Evolutionary conservation across 139 green algal genomes (phyloP), one percentile per base, ranked within the genome.

Genomic region (Chlorella sp.): DNA sequence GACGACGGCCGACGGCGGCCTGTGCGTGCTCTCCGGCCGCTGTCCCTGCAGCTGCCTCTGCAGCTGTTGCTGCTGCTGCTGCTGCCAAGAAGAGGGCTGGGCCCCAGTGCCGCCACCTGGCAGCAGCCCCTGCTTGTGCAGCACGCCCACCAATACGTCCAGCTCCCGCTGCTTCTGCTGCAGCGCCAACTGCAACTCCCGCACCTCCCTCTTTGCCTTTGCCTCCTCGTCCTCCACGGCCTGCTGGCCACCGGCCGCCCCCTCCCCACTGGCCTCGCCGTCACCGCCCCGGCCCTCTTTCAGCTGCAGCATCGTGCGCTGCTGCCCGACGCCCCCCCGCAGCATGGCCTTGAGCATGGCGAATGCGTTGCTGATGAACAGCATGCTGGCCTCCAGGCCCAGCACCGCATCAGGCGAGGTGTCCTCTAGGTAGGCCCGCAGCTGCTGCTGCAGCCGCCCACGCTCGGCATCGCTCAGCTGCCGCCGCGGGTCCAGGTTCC

Each of bases 401-500:
- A 94, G 76, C 12, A n/a, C 35, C 2, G 87, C 88, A 27, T 91
- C 84, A 11, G 83, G 56, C 12, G 72, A 76, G 5, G 62, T n/a
- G 71, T 93, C 87, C 23, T 66, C 67, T 46, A 86, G 63, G 61
- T 83, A 95, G 14, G 73, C 79, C 41, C n/a, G 46, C 68, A 93
- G 79, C 70, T 87, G 77, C 71, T 85, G 77, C 48, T 77, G 67
- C 36, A 96, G 82, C 59, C 82, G 68, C 25, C 80, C 71, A 11
- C 88, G 75, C 77, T 96, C 88, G 56, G 88, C 85, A 8, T 90
- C 80, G n/a, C 87, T 94, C 36, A 94, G 81, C 25, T 77, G 77
- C 17, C 82, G 82, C 29, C 87, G 77, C 64, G 90, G 85, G 61
- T 90, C 86, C 51, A 86, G 83, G 19, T 73, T 77, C 1, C 77